Evolutionary conservation across 306 rosid species (phyloP).

Genomic region (Pyrus betulifolia): DNA sequence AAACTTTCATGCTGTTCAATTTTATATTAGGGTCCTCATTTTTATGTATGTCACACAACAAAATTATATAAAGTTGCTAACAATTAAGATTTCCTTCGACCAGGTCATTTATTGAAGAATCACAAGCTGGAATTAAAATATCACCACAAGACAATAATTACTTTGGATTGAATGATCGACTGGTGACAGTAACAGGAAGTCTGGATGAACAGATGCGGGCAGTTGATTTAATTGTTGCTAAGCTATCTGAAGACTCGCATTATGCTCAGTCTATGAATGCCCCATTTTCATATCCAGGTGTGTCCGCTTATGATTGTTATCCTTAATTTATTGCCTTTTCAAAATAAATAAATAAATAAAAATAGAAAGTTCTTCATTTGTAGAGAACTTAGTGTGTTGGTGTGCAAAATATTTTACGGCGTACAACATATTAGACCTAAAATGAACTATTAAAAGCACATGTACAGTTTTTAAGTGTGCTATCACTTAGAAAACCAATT

Average conservation of each 20-base stretch:
- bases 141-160: conserved; percentile 97
- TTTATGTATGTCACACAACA: conserved; percentile 9
- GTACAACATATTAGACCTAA: not conserved
- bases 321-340: not conserved
- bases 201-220: conserved; percentile 94
- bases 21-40: not conserved
- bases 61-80: conserved; percentile 7
- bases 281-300: conserved; percentile 94
- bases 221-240: conserved; percentile 75
- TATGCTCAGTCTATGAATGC: conserved; percentile 83
- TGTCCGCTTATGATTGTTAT: conserved; percentile 19
- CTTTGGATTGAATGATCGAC: conserved; percentile 86
- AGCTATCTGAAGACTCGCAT: conserved; percentile 90
- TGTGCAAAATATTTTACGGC: not conserved
- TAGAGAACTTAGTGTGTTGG: not conserved
- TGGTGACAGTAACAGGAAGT: conserved; percentile 84
- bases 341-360: not conserved
- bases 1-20: not conserved
- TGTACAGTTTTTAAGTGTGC: not conserved
- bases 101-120: conserved; percentile 97
- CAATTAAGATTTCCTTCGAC: conserved; percentile 16
- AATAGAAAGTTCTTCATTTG: not conserved
- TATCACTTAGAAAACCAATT: not conserved
- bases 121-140: conserved; percentile 96
- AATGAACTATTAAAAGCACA: not conserved